Conservation (phyloP, 2,329 filamentous ascomycete genomes). For the Akanthomyces lecanii region DNA sequence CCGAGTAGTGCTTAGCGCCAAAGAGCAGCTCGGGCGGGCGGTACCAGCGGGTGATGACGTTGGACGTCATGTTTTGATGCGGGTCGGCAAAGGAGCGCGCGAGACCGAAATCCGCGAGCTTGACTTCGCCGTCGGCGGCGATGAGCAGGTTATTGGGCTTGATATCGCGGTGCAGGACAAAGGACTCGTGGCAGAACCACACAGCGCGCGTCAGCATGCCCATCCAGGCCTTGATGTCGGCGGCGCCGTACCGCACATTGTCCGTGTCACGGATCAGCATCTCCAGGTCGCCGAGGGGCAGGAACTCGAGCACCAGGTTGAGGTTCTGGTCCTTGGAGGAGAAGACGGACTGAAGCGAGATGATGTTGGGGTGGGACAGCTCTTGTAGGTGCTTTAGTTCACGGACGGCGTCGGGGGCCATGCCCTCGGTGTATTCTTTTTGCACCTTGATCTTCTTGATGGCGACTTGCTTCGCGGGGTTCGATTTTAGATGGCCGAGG, state of each 20-base stretch:
- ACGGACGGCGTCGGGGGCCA: slow-evolving; percentile 90
- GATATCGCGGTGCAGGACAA: slow-evolving; percentile 92
- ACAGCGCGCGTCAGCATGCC: slow-evolving; percentile 90
- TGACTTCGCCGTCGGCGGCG: slow-evolving; percentile 86
- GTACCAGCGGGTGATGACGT: slow-evolving; percentile 97
- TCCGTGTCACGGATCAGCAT: slow-evolving; percentile 85
- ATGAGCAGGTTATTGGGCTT: slow-evolving; percentile 98
- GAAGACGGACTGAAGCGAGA: slow-evolving; percentile 87
- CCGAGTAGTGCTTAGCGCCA: slow-evolving; percentile 82
- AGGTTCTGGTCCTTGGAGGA: slow-evolving; percentile 95
- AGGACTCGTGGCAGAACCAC: slow-evolving; percentile 96
- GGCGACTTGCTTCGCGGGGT: slow-evolving; percentile 73
- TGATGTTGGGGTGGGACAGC: slow-evolving; percentile 91
- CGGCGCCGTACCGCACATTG: slow-evolving; percentile 72
- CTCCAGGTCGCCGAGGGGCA: slow-evolving; percentile 91
- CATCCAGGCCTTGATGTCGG: slow-evolving; percentile 98
- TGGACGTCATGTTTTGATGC: slow-evolving; percentile 81
- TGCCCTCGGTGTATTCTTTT: slow-evolving; percentile 82
- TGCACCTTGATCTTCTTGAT: slow-evolving; percentile 92
- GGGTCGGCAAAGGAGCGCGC: slow-evolving; percentile 87
- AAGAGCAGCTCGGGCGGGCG: slow-evolving; percentile 90
- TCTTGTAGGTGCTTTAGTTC: slow-evolving; percentile 96
- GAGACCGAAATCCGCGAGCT: slow-evolving; percentile 96
- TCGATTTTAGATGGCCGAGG: slow-evolving; percentile 71
- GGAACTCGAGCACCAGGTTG: slow-evolving; percentile 89